Conservation (phyloP, 352 stramenopile genomes). For the Phytophthora boehmeriae region DNA sequence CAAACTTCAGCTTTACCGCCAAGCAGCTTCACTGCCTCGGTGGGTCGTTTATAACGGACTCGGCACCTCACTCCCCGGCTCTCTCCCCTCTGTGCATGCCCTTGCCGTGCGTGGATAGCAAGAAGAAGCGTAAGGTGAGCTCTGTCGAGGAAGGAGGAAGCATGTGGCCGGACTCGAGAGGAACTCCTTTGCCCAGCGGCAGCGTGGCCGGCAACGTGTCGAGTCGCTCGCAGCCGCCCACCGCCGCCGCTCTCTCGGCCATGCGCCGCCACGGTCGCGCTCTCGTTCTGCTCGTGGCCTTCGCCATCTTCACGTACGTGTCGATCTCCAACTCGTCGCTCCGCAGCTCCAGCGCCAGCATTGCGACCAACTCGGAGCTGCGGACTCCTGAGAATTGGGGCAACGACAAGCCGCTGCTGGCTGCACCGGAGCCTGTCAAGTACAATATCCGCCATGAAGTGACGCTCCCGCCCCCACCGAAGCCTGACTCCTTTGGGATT, state of each 20-base stretch:
- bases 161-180: constrained; percentile 63
- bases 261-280: constrained; percentile 58
- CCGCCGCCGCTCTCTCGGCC: constrained; percentile 34
- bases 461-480: constrained; percentile 31
- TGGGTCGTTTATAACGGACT: constrained; percentile 24
- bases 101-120: constrained; percentile 43
- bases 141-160: constrained; percentile 46
- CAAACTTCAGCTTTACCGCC: constrained; percentile 5
- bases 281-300: constrained; percentile 51
- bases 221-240: constrained; percentile 30
- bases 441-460: constrained; percentile 41
- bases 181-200: constrained; percentile 24
- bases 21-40: constrained; percentile 5
- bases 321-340: constrained; percentile 63
- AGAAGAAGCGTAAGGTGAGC: constrained; percentile 89
- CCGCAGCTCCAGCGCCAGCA: constrained; percentile 18
- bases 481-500: constrained; percentile 81
- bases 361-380: constrained; percentile 14
- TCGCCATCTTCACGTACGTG: constrained; percentile 63
- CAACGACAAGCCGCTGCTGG: constrained; percentile 21
- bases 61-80: not conserved
- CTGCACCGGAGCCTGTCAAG: constrained; percentile 11
- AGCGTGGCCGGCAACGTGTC: constrained; percentile 25
- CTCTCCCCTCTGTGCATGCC: constrained; percentile 34
- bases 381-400: constrained; percentile 37